phyloP scores from a whole-genome alignment of 257 asterid genomes.

The Solanum lycopersicoides region DNA sequence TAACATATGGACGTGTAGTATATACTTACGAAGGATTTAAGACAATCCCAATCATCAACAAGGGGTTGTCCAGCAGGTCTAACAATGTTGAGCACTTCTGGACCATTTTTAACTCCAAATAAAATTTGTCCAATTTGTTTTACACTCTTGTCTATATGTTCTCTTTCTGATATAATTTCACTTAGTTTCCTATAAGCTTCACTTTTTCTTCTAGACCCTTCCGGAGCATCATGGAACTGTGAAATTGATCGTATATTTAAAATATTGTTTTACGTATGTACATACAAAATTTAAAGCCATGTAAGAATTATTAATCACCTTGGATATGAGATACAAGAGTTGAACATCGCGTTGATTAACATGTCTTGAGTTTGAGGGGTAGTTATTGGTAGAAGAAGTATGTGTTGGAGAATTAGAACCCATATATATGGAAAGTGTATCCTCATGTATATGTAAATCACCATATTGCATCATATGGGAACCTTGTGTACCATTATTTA shows the following conservation, averaged over 20 bases:
- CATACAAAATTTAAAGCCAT: too few species aligned
- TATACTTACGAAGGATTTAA: slow-evolving; percentile 67
- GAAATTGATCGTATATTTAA: neutral
- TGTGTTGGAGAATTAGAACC: slow-evolving; percentile 71
- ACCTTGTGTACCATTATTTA: slow-evolving; percentile 44
- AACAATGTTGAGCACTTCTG: slow-evolving; percentile 31
- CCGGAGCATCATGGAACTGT: slow-evolving; percentile 63
- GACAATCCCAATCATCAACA: slow-evolving; percentile 79
- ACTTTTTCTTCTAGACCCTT: slow-evolving; percentile 50
- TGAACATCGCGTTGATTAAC: slow-evolving; percentile 82
- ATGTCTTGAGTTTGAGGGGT: slow-evolving; percentile 15
- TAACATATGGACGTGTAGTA: neutral
- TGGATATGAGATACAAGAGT: slow-evolving; percentile 65
- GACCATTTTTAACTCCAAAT: slow-evolving; percentile 60
- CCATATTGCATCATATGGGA: slow-evolving; percentile 94
- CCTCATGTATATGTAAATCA: slow-evolving; percentile 38
- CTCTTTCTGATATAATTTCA: slow-evolving; percentile 62
- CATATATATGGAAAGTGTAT: slow-evolving; percentile 45
- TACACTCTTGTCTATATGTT: slow-evolving; percentile 60
- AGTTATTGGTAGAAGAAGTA: slow-evolving; percentile 28
- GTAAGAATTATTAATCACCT: slow-evolving; percentile 24
- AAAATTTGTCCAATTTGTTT: slow-evolving; percentile 57
- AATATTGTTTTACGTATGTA: too few species aligned
- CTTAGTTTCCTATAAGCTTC: slow-evolving; percentile 71
- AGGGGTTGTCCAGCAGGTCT: slow-evolving; percentile 76